A percentile compares a stretch with the other conserved stretches of the same genome.
Conservation (phyloP, 805 yeast species). For the Hanseniaspora hatyaiensis region DNA sequence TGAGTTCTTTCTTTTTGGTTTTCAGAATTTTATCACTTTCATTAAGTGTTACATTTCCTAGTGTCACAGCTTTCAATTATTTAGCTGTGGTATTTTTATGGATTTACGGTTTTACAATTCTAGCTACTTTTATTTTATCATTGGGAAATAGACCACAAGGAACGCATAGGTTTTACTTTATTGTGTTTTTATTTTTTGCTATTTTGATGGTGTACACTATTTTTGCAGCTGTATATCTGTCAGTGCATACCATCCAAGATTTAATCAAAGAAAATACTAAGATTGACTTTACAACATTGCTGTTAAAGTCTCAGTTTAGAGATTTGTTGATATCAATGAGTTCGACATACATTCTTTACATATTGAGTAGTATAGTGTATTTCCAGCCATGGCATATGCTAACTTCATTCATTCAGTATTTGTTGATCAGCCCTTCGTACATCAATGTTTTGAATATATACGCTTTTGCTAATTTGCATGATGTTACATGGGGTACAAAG, state of each 20-base stretch:
- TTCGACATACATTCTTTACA: slow-evolving; percentile 73
- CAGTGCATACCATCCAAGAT: slow-evolving; percentile 55
- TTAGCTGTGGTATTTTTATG: slow-evolving; percentile 71
- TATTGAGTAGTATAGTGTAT: slow-evolving; percentile 65
- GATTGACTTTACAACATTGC: slow-evolving; percentile 36
- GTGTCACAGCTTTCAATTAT: slow-evolving; percentile 63
- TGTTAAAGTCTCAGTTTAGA: slow-evolving; percentile 62
- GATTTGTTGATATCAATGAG: slow-evolving; percentile 77
- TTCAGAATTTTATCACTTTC: slow-evolving; percentile 77
- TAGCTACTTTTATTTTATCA: slow-evolving; percentile 76
- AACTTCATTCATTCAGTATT: slow-evolving; percentile 74
- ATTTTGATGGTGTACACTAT: slow-evolving; percentile 78
- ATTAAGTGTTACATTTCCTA: slow-evolving; percentile 42
- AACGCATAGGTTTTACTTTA: slow-evolving; percentile 62
- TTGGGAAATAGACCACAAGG: slow-evolving; percentile 94
- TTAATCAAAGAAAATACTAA: slow-evolving; percentile 29
- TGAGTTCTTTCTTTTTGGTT: slow-evolving; percentile 81
- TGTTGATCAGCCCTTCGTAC: slow-evolving; percentile 76
- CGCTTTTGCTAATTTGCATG: slow-evolving; percentile 93
- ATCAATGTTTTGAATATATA: slow-evolving; percentile 84
- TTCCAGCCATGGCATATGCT: slow-evolving; percentile 90
- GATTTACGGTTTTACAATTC: slow-evolving; percentile 69
- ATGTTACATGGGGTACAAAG: slow-evolving; percentile 95
- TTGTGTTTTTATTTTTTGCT: slow-evolving; percentile 71
- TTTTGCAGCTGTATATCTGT: slow-evolving; percentile 74